Conservation (phyloP, 352 stramenopile species). For the Aphanomyces stellatus region DNA sequence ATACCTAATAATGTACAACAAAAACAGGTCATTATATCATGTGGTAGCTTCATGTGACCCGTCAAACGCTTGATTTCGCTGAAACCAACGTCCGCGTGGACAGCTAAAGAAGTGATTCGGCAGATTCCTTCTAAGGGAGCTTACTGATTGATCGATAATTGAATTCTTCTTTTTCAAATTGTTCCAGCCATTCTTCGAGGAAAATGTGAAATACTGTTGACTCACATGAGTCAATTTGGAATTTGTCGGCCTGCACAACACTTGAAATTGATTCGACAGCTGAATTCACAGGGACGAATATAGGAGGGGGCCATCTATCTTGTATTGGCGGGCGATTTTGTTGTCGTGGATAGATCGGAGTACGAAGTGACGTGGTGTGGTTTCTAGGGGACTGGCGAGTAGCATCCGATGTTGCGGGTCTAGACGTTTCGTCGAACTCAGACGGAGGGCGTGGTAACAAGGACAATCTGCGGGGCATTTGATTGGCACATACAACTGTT, state of each 20-base stretch:
- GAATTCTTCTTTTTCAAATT: constrained; percentile 39
- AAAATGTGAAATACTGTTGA: constrained; percentile 46
- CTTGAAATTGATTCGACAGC: not conserved
- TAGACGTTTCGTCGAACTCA: not conserved
- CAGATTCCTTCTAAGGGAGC: not conserved
- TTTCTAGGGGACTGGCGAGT: not conserved
- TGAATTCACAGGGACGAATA: not conserved
- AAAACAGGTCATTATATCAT: constrained; percentile 55
- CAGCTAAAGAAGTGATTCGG: constrained; percentile 24
- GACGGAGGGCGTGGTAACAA: not conserved
- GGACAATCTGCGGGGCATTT: not conserved
- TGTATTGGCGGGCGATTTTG: not conserved
- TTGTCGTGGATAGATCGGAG: not conserved
- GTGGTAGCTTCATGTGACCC: constrained; percentile 40
- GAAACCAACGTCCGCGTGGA: constrained; percentile 57
- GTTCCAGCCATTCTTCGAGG: constrained; percentile 47
- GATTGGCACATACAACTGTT: not conserved
- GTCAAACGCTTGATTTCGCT: constrained; percentile 52
- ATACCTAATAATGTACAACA: constrained; percentile 40
- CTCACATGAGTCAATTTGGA: constrained; percentile 35
- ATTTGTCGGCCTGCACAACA: not conserved
- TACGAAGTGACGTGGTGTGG: not conserved
- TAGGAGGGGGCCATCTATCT: not conserved
- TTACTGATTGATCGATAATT: constrained; percentile 61
- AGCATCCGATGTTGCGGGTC: not conserved